phyloP scores from a whole-genome alignment of 495 filamentous ascomycete species.

The Hypoxylon lenormandii region DNA sequence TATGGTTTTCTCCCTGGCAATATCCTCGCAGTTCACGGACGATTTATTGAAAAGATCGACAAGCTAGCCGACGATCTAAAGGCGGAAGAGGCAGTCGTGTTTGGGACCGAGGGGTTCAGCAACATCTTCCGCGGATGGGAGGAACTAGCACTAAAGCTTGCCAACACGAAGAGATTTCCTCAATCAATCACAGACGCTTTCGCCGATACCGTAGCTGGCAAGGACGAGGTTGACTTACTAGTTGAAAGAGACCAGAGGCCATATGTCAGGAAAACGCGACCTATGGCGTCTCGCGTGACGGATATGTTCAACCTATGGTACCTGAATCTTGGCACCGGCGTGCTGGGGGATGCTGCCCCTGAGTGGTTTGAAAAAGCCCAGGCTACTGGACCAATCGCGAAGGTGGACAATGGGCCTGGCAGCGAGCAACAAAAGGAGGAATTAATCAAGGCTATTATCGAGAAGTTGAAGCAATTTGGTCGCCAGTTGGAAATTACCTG shows the following conservation, averaged over 20 bases:
- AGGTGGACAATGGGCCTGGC: not conserved
- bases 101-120: slow-evolving; percentile 3
- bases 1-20: slow-evolving; percentile 10
- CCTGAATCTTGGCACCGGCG: slow-evolving; percentile 2
- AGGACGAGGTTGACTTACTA: slow-evolving; percentile 19
- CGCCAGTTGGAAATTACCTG: slow-evolving; percentile 19
- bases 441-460: not conserved
- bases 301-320: slow-evolving; percentile 22
- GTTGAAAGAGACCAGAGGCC: slow-evolving; percentile 19
- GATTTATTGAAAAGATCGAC: slow-evolving; percentile 13
- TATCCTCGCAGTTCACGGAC: slow-evolving; percentile 9
- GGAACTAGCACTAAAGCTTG: slow-evolving; percentile 6
- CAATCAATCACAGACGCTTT: slow-evolving; percentile 22
- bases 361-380: not conserved
- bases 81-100: not conserved
- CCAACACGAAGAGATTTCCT: slow-evolving; percentile 20
- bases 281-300: not conserved
- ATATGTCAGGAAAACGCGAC: slow-evolving; percentile 4
- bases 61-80: slow-evolving; percentile 10
- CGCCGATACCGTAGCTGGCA: slow-evolving; percentile 20
- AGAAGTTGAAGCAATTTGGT: not conserved
- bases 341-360: not conserved
- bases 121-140: slow-evolving; percentile 17
- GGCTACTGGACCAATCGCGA: not conserved
- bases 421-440: too few species aligned